Conservation (phyloP, 2,329 filamentous ascomycete species). For the Tolypocladium tundrense region DNA sequence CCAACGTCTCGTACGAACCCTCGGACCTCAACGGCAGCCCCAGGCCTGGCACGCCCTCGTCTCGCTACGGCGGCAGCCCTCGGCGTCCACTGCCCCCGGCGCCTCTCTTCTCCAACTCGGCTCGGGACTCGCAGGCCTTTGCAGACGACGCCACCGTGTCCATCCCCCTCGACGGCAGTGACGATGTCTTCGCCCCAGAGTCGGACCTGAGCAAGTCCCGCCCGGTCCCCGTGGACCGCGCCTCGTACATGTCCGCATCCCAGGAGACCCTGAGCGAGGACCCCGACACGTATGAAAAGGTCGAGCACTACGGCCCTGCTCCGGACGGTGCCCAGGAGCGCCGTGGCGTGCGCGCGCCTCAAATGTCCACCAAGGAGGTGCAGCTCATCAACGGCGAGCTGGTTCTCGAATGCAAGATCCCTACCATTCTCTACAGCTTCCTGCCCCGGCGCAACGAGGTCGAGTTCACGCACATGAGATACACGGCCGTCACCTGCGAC, state of each 20-base stretch:
- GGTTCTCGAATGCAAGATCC: conserved; percentile 97
- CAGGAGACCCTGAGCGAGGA: conserved; percentile 45
- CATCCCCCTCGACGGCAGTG: conserved; percentile 56
- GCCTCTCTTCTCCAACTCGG: conserved; percentile 62
- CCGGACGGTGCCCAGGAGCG: conserved; percentile 80
- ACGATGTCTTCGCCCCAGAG: conserved; percentile 65
- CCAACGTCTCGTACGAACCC: conserved; percentile 69
- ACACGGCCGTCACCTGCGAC: conserved; percentile 96
- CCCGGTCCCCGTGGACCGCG: conserved; percentile 36
- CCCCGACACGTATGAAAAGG: conserved; percentile 38
- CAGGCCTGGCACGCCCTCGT: conserved; percentile 81
- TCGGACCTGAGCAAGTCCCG: conserved; percentile 44
- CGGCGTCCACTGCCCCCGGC: conserved; percentile 79
- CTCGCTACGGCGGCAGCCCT: conserved; percentile 78
- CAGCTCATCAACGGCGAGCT: conserved; percentile 95
- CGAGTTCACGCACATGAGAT: conserved; percentile 98
- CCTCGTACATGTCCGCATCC: conserved; percentile 46
- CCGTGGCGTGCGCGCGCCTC: conserved; percentile 73
- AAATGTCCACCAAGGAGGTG: conserved; percentile 89
- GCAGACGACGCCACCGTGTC: conserved; percentile 60
- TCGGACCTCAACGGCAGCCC: conserved; percentile 83
- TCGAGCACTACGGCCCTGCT: conserved; percentile 77
- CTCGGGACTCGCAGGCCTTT: conserved; percentile 40
- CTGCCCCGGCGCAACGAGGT: conserved; percentile 83
- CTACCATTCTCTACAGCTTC: conserved; percentile 96